Base-by-base conservation (phyloP, 176 grass and related monocot species). In the Carex cristatella region DNA sequence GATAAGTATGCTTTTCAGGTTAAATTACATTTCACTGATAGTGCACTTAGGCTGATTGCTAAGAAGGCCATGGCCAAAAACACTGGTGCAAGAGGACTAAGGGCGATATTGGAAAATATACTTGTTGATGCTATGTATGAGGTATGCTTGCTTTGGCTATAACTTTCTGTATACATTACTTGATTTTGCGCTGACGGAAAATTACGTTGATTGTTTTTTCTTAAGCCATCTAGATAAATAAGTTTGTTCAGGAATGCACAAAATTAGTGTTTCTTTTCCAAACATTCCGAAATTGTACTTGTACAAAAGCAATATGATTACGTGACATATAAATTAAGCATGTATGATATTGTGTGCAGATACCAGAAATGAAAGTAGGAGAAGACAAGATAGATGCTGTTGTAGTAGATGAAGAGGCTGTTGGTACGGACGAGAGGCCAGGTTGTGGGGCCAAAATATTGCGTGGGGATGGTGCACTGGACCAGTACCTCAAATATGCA, bases 101-200 rank as follows among this genome's bases (percentile, higher is more conserved):
- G 97, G 73, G 92, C 97, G 14, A 92, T 99, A 77, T 92, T 99
- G 88, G 97, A 99, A 85, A 94, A 83, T 90, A 96, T 99, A 91
- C 93, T 99, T 79, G 92, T 90, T 80, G 97, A 99, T 83, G 78
- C 97, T 80, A 99, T 99, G 97, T 99, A 91, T 83, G 93, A 99
- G 97, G 97, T 99, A 88, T 68, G 86, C 88, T 69, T 15, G 15
- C 14, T 46, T 53, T 33, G 4, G 7, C 53, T 63, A 30, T 19
- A 79, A 44, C 69, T 79, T 32, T 15, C 53, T 18, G 33, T 58
- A 9, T 78, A 57, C 27, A 18, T 79, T 74, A 27, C 10, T 16
- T 78, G 11, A 51, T 51, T 51, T 51, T 51, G 48, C 2, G 48
- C 48, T 51, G 48, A 51, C 10, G 48, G 48, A 1, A 51, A 51